phyloP scores from a whole-genome alignment of 805 yeast species.

The Candida dendrica region DNA sequence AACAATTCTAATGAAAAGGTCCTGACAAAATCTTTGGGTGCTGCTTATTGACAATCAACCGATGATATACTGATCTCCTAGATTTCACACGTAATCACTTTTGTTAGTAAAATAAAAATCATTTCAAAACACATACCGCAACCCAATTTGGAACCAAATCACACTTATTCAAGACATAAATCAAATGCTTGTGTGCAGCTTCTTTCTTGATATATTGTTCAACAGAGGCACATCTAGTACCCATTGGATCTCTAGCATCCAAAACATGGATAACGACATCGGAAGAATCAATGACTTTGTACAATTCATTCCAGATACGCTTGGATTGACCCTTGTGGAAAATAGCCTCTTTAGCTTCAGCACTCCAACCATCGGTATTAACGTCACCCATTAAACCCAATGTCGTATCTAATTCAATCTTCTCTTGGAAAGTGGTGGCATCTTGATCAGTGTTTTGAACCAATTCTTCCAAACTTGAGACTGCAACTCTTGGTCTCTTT shows the following conservation, averaged over 20 bases:
- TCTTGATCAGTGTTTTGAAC: conserved; percentile 53
- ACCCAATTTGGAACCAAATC: conserved; percentile 99
- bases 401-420: conserved; percentile 66
- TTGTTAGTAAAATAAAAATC: conserved; percentile 9
- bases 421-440: conserved; percentile 58
- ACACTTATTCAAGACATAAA: conserved; percentile 92
- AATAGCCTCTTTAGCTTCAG: conserved; percentile 91
- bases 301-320: conserved; percentile 96
- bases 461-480: conserved; percentile 73
- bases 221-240: conserved; percentile 89
- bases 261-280: conserved; percentile 95
- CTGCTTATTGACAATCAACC: background rate
- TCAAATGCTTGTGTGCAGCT: conserved; percentile 93
- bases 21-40: conserved; percentile 91
- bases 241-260: conserved; percentile 96
- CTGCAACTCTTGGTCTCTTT: conserved; percentile 78
- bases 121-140: conserved; percentile 70
- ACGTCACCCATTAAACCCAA: conserved; percentile 71
- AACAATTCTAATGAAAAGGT: conserved; percentile 28
- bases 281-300: conserved; percentile 94
- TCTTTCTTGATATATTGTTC: conserved; percentile 90
- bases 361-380: conserved; percentile 71
- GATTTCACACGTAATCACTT: too few species aligned
- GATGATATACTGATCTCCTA: background rate
- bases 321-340: conserved; percentile 96